These are phyloP conservation scores for Marasmius sp. DNA, from an alignment of 1,284 basidiomycete species.

Conservation along the genomic window DNA sequence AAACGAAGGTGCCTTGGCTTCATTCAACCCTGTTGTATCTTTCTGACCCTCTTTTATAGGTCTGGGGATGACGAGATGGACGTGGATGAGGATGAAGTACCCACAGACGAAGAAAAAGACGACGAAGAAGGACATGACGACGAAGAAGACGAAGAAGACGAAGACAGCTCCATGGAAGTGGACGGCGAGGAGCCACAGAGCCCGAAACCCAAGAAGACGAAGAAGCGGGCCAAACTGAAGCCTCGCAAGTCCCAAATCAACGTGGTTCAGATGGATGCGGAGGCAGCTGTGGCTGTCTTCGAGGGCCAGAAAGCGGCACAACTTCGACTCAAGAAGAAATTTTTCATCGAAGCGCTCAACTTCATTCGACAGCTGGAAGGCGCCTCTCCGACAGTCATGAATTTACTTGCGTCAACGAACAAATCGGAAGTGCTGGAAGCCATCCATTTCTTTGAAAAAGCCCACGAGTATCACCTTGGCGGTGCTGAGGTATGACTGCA, in stretches of 20 bases:
- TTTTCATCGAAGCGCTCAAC: slow-evolving; percentile 83
- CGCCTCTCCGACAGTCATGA: slow-evolving; percentile 74
- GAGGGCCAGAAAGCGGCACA: slow-evolving; percentile 67
- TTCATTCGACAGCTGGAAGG: slow-evolving; percentile 86
- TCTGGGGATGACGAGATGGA: slow-evolving; percentile 44
- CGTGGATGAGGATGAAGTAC: slow-evolving; percentile 46
- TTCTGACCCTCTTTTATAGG: not conserved
- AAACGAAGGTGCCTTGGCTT: not conserved
- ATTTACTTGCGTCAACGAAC: slow-evolving; percentile 87
- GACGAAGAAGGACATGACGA: slow-evolving; percentile 30
- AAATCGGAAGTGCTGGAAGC: slow-evolving; percentile 94
- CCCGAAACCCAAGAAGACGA: slow-evolving; percentile 36
- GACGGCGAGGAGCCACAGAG: slow-evolving; percentile 28
- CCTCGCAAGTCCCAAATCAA: slow-evolving; percentile 72
- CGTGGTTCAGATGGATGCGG: slow-evolving; percentile 59
- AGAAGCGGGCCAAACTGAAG: slow-evolving; percentile 46
- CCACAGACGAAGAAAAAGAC: slow-evolving; percentile 30
- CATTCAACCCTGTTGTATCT: not conserved
- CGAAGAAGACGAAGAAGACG: slow-evolving; percentile 37
- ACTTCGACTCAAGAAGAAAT: slow-evolving; percentile 82
- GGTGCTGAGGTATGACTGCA: slow-evolving; percentile 61
- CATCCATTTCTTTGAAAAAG: slow-evolving; percentile 92
- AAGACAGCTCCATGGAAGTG: slow-evolving; percentile 31
- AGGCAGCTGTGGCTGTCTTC: slow-evolving; percentile 64
- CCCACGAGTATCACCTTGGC: slow-evolving; percentile 82